Conservation (phyloP, 2,329 filamentous ascomycete species). For the Emericellopsis atlantica region DNA sequence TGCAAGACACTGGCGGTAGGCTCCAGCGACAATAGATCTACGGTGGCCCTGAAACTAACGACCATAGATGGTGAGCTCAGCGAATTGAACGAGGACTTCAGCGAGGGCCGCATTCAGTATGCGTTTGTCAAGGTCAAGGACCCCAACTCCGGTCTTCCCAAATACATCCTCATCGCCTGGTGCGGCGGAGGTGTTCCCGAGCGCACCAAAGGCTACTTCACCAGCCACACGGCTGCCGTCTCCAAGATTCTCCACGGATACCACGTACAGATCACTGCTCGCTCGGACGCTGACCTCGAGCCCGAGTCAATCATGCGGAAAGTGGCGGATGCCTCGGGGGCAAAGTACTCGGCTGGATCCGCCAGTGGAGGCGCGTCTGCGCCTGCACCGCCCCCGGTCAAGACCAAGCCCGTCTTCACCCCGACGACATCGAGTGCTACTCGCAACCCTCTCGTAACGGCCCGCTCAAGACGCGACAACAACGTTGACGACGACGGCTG, state of each 20-base stretch:
- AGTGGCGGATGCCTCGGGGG: slow-evolving; percentile 84
- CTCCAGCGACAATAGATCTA: slow-evolving; percentile 3
- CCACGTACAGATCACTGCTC: slow-evolving; percentile 93
- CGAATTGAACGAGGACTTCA: slow-evolving; percentile 91
- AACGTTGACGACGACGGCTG: slow-evolving; percentile 77
- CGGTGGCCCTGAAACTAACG: slow-evolving; percentile 7
- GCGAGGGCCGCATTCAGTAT: slow-evolving; percentile 91
- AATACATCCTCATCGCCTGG: slow-evolving; percentile 89
- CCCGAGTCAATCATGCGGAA: slow-evolving; percentile 85
- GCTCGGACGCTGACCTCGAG: slow-evolving; percentile 78
- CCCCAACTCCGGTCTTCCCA: slow-evolving; percentile 77
- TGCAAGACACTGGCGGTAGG: slow-evolving; percentile 78
- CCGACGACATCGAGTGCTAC: slow-evolving; percentile 47
- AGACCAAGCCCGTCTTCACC: slow-evolving; percentile 86
- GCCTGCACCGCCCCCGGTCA: slow-evolving; percentile 59
- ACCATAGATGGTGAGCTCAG: slow-evolving; percentile 71
- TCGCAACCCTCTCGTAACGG: slow-evolving; percentile 53
- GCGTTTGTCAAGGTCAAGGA: slow-evolving; percentile 95
- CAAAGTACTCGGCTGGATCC: slow-evolving; percentile 74
- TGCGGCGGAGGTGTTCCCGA: slow-evolving; percentile 98
- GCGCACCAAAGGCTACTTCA: slow-evolving; percentile 96
- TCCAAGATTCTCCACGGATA: slow-evolving; percentile 92
- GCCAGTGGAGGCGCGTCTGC: slow-evolving; percentile 37
- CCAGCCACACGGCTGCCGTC: slow-evolving; percentile 80
- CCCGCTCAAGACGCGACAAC: slow-evolving; percentile 46